phyloP scores from a whole-genome alignment of 2,329 filamentous ascomycete species.

The Biscogniauxia marginata region DNA sequence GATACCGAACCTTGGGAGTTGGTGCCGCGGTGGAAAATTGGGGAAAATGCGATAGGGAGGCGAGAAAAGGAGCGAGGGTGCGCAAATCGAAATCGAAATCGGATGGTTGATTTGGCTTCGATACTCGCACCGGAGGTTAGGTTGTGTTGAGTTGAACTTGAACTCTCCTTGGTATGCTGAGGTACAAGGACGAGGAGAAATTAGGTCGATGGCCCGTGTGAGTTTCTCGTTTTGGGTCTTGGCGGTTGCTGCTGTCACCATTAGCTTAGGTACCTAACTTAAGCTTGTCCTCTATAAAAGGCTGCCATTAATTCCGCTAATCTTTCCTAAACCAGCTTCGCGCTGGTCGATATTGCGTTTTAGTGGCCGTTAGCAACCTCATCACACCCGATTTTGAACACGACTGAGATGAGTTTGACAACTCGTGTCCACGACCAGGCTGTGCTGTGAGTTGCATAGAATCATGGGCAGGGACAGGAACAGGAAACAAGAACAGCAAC shows the following conservation, averaged over 20 bases:
- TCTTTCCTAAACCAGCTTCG: slow-evolving; percentile 15
- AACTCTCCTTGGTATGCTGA: slow-evolving; percentile 1
- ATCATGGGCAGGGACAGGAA: slow-evolving; percentile 1
- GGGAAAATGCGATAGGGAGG: not conserved
- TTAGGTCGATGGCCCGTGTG: slow-evolving; percentile 10
- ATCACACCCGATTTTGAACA: not conserved
- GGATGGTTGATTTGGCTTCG: not conserved
- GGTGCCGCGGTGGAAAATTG: not conserved
- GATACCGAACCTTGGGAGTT: not conserved
- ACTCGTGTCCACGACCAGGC: not conserved
- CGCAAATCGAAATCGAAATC: no score
- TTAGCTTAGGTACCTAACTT: slow-evolving; percentile 1
- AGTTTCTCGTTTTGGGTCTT: not conserved
- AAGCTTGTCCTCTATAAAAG: slow-evolving; percentile 8
- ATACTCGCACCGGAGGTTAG: not conserved
- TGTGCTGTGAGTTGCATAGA: not conserved
- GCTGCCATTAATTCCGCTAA: slow-evolving; percentile 10
- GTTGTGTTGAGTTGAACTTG: not conserved
- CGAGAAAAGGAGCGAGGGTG: not conserved
- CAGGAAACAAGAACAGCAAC: slow-evolving; percentile 3
- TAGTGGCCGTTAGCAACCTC: slow-evolving; percentile 1
- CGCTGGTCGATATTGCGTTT: slow-evolving; percentile 6
- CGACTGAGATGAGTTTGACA: slow-evolving; percentile 12
- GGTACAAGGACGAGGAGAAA: slow-evolving; percentile 4
- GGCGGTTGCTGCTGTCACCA: not conserved